phyloP scores from a whole-genome alignment of 1,284 basidiomycete genomes.

The Thecaphora frezii region DNA sequence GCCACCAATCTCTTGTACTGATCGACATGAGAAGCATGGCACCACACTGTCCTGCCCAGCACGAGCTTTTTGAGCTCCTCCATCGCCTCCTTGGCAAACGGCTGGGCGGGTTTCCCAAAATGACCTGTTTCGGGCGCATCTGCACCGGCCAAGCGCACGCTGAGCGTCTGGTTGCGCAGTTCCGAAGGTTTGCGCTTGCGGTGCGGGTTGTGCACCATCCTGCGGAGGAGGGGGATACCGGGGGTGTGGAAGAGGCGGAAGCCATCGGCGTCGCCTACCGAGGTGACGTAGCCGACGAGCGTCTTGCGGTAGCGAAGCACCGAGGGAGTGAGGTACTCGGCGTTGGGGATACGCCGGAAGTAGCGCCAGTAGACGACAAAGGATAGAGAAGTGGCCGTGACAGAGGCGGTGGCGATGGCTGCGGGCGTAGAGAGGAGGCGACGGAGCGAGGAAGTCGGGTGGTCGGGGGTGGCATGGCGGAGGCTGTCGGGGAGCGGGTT shows the following conservation, averaged over 20 bases:
- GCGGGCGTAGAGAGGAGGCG: not conserved
- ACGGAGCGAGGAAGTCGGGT: no score
- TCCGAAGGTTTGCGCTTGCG: slow-evolving; percentile 9
- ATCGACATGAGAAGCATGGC: slow-evolving; percentile 52
- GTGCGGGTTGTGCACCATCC: slow-evolving; percentile 25
- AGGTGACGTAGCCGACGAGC: slow-evolving; percentile 50
- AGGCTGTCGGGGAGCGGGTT: no score
- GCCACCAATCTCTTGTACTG: slow-evolving; percentile 56
- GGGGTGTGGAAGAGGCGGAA: slow-evolving; percentile 57
- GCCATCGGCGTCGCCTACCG: slow-evolving; percentile 56
- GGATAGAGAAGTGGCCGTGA: slow-evolving; percentile 17
- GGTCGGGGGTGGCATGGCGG: no score
- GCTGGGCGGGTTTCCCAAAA: slow-evolving; percentile 56
- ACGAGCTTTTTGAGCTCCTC: slow-evolving; percentile 35
- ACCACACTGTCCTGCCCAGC: slow-evolving; percentile 36
- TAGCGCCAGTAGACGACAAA: slow-evolving; percentile 47
- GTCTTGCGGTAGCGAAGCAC: slow-evolving; percentile 43
- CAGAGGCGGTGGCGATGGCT: not conserved
- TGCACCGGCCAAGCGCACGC: slow-evolving; percentile 52
- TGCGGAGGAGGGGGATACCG: slow-evolving; percentile 37
- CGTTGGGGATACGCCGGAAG: slow-evolving; percentile 50
- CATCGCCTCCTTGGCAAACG: slow-evolving; percentile 54
- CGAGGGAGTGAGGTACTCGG: slow-evolving; percentile 50
- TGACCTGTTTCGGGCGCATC: slow-evolving; percentile 56
- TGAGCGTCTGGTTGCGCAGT: slow-evolving; percentile 42